Evolutionary conservation across 1,139 yeast genomes (phyloP), one percentile per base, ranked within the genome.

Genomic region (Protomyces arabidopsidicola): DNA sequence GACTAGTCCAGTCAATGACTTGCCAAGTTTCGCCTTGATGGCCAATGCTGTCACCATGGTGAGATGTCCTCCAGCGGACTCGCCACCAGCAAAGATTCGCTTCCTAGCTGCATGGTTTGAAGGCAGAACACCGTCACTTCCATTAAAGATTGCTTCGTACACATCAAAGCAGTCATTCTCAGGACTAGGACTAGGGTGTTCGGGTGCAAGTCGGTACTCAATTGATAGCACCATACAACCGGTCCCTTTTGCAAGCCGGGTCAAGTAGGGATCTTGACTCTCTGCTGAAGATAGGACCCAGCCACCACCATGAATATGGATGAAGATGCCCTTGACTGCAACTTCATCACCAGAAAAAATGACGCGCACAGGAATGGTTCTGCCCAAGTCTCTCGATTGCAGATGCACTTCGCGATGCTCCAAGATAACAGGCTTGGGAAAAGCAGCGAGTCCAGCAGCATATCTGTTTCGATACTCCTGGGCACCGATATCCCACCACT

Each of bases 401-500:
- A 53, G 34, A 35, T 53, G 45, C 16, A 36, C n/a, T 14, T 16
- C 36, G 9, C 38, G 34, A 12, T 39, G 48, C 6, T 36, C 35
- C 24, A 53, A 20, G 2, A 22, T 24, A 2, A 53, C 48, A 10
- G 57, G 57, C 24, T 53, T 53, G 22, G 57, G 57, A 53, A 53
- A 38, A 14, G 50, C 57, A 12, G 50, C 5, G 18, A 35, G 48
- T 3, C 57, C 57, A 16, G 57, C 57, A 3, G 38, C 57, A 8
- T 34, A 8, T 16, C 18, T 39, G n/a, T 20, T 24, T 14, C 57
- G 57, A 18, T 53, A 53, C 8, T 35, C 50, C 38, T 36, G 36
- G 20, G 57, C 57, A 20, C 57, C 57, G 14, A 53, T 53, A 22
- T 53, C 57, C 48, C 24, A 53, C 57, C 57, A 53, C n/a, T 53